These are phyloP conservation scores for Pseudoturritis turrita DNA, from an alignment of 345 rosid species.

Conservation along the genomic window DNA sequence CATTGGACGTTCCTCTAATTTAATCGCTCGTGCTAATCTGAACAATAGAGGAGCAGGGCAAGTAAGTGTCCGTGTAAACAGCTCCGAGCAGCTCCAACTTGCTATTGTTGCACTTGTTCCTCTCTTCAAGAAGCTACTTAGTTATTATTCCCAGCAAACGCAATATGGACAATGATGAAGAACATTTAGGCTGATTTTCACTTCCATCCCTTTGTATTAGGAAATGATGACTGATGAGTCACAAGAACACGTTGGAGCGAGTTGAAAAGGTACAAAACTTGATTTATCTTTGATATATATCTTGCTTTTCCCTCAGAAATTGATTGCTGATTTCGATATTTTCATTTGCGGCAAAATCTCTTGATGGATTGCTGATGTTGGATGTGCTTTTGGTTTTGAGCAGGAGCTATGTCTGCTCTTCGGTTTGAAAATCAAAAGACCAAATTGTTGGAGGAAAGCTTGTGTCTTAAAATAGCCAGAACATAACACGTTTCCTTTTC, in stretches of 20 bases:
- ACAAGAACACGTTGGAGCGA: slow-evolving; percentile 15
- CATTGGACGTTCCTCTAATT: slow-evolving; percentile 65
- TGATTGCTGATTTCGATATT: not conserved
- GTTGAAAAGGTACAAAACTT: slow-evolving; percentile 20
- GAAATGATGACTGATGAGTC: slow-evolving; percentile 15
- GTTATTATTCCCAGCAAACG: slow-evolving; percentile 44
- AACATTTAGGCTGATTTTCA: slow-evolving; percentile 25
- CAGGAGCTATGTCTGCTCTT: slow-evolving; percentile 16
- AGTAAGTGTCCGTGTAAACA: slow-evolving; percentile 67
- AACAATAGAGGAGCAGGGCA: slow-evolving; percentile 93
- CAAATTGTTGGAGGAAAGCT: not conserved
- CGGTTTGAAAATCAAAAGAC: not conserved
- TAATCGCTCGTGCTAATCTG: slow-evolving; percentile 78
- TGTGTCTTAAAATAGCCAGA: slow-evolving; percentile 15
- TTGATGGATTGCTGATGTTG: not conserved
- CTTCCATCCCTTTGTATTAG: slow-evolving; percentile 25
- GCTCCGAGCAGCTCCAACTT: slow-evolving; percentile 90
- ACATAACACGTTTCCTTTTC: slow-evolving; percentile 22
- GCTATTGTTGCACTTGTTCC: slow-evolving; percentile 73
- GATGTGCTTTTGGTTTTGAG: slow-evolving; percentile 7
- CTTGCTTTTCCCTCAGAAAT: not conserved
- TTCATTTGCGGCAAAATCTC: not conserved
- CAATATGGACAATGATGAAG: slow-evolving; percentile 71
- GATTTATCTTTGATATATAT: not conserved
- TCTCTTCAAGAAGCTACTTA: slow-evolving; percentile 62